Conservation (phyloP, 768 basidiomycete genomes). For the Naganishia randhawae region DNA sequence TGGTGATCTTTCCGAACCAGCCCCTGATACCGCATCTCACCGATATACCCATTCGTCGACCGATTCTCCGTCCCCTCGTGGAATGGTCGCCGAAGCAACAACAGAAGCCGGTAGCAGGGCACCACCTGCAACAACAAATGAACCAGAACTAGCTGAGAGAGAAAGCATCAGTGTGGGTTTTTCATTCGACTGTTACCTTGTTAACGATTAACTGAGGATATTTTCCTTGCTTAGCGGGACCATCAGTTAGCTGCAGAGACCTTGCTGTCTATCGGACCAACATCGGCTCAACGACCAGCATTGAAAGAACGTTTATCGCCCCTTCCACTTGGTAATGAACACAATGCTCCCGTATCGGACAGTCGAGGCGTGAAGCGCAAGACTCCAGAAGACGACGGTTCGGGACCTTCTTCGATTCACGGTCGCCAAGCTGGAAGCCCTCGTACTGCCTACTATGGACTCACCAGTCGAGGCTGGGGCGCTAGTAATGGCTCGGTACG, state of each 20-base stretch:
- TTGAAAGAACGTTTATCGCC: slow-evolving; percentile 24
- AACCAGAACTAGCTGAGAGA: slow-evolving; percentile 17
- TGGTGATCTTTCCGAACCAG: neutral
- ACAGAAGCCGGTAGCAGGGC: neutral
- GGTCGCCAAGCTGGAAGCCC: slow-evolving; percentile 1
- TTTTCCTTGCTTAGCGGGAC: slow-evolving; percentile 35
- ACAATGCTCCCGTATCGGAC: slow-evolving; percentile 29
- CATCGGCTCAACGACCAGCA: slow-evolving; percentile 26
- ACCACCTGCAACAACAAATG: neutral
- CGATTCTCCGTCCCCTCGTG: slow-evolving; percentile 23
- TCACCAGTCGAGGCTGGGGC: slow-evolving; percentile 10
- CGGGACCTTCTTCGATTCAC: neutral
- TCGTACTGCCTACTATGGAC: slow-evolving; percentile 13
- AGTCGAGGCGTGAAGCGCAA: slow-evolving; percentile 44
- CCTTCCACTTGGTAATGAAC: slow-evolving; percentile 21
- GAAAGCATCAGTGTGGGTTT: slow-evolving; percentile 24
- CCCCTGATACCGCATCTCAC: neutral
- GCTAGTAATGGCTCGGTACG: neutral
- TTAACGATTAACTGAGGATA: neutral
- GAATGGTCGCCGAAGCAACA: neutral
- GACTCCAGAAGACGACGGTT: slow-evolving; percentile 16
- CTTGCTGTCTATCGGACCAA: slow-evolving; percentile 45
- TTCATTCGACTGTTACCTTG: neutral
- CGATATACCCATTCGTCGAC: slow-evolving; percentile 5
- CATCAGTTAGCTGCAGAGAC: slow-evolving; percentile 50